Percentiles rank a stretch among this genome's conserved stretches.
phyloP scores from a whole-genome alignment of 306 rosid species.

The Lithocarpus polystachyus region DNA sequence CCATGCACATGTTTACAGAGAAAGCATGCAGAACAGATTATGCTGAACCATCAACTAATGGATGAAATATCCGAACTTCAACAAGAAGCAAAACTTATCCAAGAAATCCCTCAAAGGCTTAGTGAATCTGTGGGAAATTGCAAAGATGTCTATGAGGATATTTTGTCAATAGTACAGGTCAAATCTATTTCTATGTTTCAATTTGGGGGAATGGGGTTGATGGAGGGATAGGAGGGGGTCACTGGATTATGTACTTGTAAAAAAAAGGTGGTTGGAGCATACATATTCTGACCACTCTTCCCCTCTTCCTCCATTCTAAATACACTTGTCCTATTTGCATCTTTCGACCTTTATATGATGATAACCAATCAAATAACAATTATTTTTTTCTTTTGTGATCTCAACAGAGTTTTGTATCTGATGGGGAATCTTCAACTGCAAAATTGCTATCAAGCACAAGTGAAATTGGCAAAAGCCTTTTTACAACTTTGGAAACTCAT shows the following conservation, averaged over 20 bases:
- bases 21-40: conserved; percentile 54
- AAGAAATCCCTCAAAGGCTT: conserved; percentile 48
- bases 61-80: conserved; percentile 42
- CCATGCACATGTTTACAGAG: conserved; percentile 40
- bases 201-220: too few relatives aligned
- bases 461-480: conserved; percentile 59
- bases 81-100: conserved; percentile 47
- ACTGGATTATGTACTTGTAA: too few relatives aligned
- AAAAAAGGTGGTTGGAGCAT: too few relatives aligned
- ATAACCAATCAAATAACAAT: conserved; percentile 10
- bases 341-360: conserved; percentile 14
- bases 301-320: too few relatives aligned
- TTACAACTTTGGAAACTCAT: conserved; percentile 62
- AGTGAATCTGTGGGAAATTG: conserved; percentile 51
- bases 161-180: conserved; percentile 65
- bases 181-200: neutral
- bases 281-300: too few relatives aligned
- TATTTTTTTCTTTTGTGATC: conserved; percentile 13
- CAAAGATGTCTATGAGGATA: conserved; percentile 60
- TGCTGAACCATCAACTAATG: conserved; percentile 38
- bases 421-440: conserved; percentile 41
- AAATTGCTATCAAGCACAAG: conserved; percentile 59
- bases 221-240: too few relatives aligned
- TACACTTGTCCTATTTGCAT: conserved; percentile 6
- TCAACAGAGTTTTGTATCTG: conserved; percentile 48